A percentile compares a stretch with the other conserved stretches of the same genome.
Evolutionary conservation across 768 basidiomycete genomes (phyloP).

Genomic region (Collybia sordida): DNA sequence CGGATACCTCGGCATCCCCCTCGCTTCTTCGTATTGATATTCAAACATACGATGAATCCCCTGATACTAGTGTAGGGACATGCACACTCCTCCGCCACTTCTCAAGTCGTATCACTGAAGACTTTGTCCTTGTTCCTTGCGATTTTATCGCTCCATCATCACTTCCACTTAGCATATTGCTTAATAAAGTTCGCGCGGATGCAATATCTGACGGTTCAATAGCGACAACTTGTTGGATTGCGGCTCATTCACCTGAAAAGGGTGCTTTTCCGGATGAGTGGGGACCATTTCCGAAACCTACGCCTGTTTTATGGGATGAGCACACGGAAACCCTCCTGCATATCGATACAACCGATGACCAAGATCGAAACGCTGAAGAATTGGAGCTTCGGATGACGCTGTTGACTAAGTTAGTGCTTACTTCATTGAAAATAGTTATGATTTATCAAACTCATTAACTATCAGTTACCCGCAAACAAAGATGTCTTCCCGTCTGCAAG

Average conservation of each 20-base stretch:
- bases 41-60: slow-evolving; percentile 77
- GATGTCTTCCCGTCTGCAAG: slow-evolving; percentile 67
- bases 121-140: slow-evolving; percentile 89
- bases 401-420: slow-evolving; percentile 53
- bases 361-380: slow-evolving; percentile 69
- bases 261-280: slow-evolving; percentile 62
- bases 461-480: slow-evolving; percentile 69
- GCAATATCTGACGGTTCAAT: slow-evolving; percentile 61
- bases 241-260: slow-evolving; percentile 51
- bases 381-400: slow-evolving; percentile 75
- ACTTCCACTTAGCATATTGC: slow-evolving; percentile 64
- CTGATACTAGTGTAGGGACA: slow-evolving; percentile 65
- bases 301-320: slow-evolving; percentile 70
- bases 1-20: slow-evolving; percentile 54
- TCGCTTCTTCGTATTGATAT: slow-evolving; percentile 73
- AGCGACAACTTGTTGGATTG: slow-evolving; percentile 68
- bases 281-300: slow-evolving; percentile 44
- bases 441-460: slow-evolving; percentile 2
- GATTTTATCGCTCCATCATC: slow-evolving; percentile 82
- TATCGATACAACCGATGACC: slow-evolving; percentile 68
- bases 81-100: slow-evolving; percentile 78
- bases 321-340: slow-evolving; percentile 64
- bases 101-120: slow-evolving; percentile 70
- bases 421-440: background rate
- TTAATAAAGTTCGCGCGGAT: slow-evolving; percentile 84